Conservation (phyloP, 495 filamentous ascomycete genomes). For the Lindgomyces ingoldianus region DNA sequence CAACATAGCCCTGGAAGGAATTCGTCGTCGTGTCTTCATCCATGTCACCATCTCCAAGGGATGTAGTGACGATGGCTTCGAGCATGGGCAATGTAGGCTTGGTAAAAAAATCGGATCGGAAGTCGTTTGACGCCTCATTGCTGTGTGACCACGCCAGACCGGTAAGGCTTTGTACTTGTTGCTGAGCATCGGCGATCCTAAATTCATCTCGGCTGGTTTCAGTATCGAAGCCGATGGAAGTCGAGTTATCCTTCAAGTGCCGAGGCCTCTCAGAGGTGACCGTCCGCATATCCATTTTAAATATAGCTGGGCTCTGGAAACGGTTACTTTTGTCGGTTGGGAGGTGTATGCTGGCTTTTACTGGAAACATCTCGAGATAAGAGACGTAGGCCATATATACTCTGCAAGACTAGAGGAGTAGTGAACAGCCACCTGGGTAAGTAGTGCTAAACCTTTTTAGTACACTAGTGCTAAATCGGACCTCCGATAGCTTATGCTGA, state of each 20-base stretch:
- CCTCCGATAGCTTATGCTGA: no score
- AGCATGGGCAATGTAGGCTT: slow-evolving; percentile 83
- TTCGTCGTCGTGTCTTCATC: slow-evolving; percentile 75
- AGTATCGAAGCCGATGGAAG: not conserved
- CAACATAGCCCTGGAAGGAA: slow-evolving; percentile 64
- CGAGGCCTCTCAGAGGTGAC: not conserved
- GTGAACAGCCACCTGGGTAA: no score
- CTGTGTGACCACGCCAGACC: slow-evolving; percentile 56
- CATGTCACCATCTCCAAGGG: slow-evolving; percentile 74
- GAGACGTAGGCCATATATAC: no score
- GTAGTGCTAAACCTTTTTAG: no score
- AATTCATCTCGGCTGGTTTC: not conserved
- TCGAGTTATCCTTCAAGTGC: not conserved
- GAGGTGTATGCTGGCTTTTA: no score
- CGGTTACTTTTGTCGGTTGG: no score
- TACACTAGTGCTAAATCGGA: no score
- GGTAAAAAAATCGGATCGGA: slow-evolving; percentile 75
- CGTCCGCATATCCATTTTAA: not conserved
- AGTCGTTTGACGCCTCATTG: slow-evolving; percentile 63
- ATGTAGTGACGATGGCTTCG: slow-evolving; percentile 55
- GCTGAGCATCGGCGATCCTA: not conserved
- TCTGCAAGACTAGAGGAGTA: no score
- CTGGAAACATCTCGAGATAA: no score
- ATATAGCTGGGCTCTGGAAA: no score
- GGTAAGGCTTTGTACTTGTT: not conserved